Conservation (phyloP, 352 stramenopile species). For the Saprolegnia parasitica region DNA sequence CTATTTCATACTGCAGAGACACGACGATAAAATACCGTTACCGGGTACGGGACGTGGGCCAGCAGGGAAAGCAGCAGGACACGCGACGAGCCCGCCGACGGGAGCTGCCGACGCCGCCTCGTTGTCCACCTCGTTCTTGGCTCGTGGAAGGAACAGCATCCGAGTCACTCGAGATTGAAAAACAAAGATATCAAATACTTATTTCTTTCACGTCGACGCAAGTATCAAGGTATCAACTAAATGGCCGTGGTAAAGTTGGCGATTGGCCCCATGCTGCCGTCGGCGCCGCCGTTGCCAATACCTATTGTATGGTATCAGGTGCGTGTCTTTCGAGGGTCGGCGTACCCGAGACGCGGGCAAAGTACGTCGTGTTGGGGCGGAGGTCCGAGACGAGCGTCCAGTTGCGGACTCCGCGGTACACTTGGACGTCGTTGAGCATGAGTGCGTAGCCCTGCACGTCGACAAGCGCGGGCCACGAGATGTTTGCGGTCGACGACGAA, state of each 20-base stretch:
- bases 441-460: slow-evolving; percentile 66
- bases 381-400: slow-evolving; percentile 41
- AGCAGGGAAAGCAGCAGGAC: too few relatives aligned
- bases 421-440: slow-evolving; percentile 65
- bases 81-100: slow-evolving; percentile 1
- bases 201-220: too few relatives aligned
- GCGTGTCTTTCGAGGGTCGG: background rate
- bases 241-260: slow-evolving; percentile 62
- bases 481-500: slow-evolving; percentile 36
- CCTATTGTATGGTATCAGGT: slow-evolving; percentile 3
- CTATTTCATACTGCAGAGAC: too few relatives aligned
- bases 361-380: slow-evolving; percentile 67
- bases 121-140: background rate
- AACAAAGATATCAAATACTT: too few relatives aligned
- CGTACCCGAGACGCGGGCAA: slow-evolving; percentile 48
- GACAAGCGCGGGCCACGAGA: slow-evolving; percentile 48
- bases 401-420: slow-evolving; percentile 53
- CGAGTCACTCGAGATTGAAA: too few relatives aligned
- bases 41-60: too few relatives aligned
- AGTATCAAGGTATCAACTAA: background rate
- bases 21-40: too few relatives aligned
- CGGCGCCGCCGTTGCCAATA: slow-evolving; percentile 53
- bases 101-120: background rate
- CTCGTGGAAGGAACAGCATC: background rate
- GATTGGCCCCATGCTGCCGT: slow-evolving; percentile 47